Evolutionary conservation across 2,329 filamentous ascomycete genomes (phyloP), one percentile per base, ranked within the genome.

Genomic region (Thermothelomyces thermophilus): DNA sequence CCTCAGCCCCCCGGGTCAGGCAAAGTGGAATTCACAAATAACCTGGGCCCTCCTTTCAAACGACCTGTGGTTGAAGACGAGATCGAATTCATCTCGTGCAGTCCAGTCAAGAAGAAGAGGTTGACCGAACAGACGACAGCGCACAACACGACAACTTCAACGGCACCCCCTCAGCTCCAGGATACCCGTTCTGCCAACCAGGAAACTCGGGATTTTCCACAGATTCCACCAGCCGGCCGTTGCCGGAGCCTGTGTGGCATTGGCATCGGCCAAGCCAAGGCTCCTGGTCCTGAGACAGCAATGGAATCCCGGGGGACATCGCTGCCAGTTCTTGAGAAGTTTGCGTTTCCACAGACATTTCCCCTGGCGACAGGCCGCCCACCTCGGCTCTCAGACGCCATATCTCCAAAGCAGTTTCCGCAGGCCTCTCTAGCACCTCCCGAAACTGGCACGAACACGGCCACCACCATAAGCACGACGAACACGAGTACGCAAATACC

Each of bases 21-120:
- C 40, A 31, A 20, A 20, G 22, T 10, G 1, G 33, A 33, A 34
- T n/a, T 16, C 22, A 3, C 22, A 19, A 3, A n/a, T 30, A 19
- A 20, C 14, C 35, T 28, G 24, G 19, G 8, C 9, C 14, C 53
- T 19, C 57, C 62, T 31, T 56, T 56, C 3, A 70, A 68, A 56
- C 53, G 54, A 26, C 16, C 60, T 46, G 57, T 44, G 8, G 17
- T 56, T 20, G 70, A 73, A 41, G 66, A 69, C 50, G 72, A 74
- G 43, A 63, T 74, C 28, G 64, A 73, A 54, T 71, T 74, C 47
- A 62, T 75, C 28, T 72, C 69, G 37, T 68, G 65, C 17, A 67
- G 68, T 20, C 70, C 71, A 9, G 66, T 72, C 44, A 73, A 71
- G 61, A 71, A 64, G 55, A 46, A 20, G 30, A 45, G 44, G 14